Evolutionary conservation across 2,329 filamentous ascomycete genomes (phyloP), one percentile per base, ranked within the genome.

Genomic region (Chaetothyriales sp.): DNA sequence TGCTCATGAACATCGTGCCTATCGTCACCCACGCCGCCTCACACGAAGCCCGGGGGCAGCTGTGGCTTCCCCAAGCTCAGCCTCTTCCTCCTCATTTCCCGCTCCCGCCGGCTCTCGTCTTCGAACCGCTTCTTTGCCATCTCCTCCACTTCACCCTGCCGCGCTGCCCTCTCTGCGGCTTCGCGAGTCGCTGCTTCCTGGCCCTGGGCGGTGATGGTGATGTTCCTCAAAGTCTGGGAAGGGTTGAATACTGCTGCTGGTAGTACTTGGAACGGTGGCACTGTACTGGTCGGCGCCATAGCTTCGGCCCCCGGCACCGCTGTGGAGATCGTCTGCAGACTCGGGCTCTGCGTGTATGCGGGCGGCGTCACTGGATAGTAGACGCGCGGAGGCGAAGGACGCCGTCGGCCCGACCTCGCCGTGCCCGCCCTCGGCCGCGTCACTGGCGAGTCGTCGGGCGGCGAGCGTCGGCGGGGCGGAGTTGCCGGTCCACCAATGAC

Each of bases 181-280:
- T 50, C 46, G 48, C 48, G 53, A 37, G 51, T 46, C 4, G 49
- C 52, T 40, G 48, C 45, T 19, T 47, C 5, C 29, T 55, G n/a
- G 48, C 52, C 51, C 10, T 46, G 47, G 28, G n/a, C n/a, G n/a
- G n/a, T n/a, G n/a, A n/a, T n/a, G n/a, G n/a, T n/a, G n/a, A 44
- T 60, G 55, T 48, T 60, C 58, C 48, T 56, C 50, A 51, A 57
- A 60, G 6, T 57, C 56, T 18, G 58, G 55, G 37, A 60, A 60
- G 13, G 56, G 56, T 46, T 51, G 40, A 50, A 57, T 37, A 18
- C 25, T 48, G 40, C 53, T 56, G 48, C 55, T 57, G 53, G 51
- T 43, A 43, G 51, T 47, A 47, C 56, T 60, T 47, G 52, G 51
- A 3, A 48, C 49, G 52, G 51, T 55, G 48, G 43, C 46, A 29